Percentiles rank a stretch among this genome's conserved stretches.
Conservation (phyloP, 129 eudicot genomes). For the Apium graveolens region DNA sequence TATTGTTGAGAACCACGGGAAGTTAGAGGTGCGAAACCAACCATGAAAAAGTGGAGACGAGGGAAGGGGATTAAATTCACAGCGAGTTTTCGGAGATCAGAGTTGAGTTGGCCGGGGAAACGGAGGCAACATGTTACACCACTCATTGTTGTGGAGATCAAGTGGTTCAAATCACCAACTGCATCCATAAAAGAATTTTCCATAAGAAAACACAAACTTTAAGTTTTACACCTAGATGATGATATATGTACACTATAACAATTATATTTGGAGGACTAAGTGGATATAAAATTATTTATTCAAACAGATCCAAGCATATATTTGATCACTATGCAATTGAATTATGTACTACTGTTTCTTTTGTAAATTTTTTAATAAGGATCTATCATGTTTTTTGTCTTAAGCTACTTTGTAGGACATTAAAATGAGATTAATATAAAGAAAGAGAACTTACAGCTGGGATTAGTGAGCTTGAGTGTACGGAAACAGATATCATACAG, state of each 20-base stretch:
- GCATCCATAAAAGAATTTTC: background rate
- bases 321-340: too few relatives aligned
- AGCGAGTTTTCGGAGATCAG: slow-evolving; percentile 12
- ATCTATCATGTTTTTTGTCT: background rate
- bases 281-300: background rate
- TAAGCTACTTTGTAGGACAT: background rate
- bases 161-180: slow-evolving; percentile 58
- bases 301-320: background rate
- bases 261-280: background rate
- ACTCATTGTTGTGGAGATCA: slow-evolving; percentile 15
- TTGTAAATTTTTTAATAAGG: background rate
- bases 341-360: too few relatives aligned
- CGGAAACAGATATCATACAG: slow-evolving; percentile 82
- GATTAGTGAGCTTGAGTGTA: slow-evolving; percentile 78
- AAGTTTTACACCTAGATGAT: background rate
- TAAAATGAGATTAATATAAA: background rate
- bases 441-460: slow-evolving; percentile 54
- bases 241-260: background rate
- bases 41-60: slow-evolving; percentile 14
- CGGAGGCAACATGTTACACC: slow-evolving; percentile 15
- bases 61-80: slow-evolving; percentile 12
- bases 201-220: background rate
- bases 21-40: slow-evolving; percentile 10
- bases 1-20: slow-evolving; percentile 16
- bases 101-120: slow-evolving; percentile 15